A percentile compares a stretch with the other conserved stretches of the same genome.
Evolutionary conservation across 164 flowering plant genomes (phyloP).

Genomic region (Liriodendron chinense): DNA sequence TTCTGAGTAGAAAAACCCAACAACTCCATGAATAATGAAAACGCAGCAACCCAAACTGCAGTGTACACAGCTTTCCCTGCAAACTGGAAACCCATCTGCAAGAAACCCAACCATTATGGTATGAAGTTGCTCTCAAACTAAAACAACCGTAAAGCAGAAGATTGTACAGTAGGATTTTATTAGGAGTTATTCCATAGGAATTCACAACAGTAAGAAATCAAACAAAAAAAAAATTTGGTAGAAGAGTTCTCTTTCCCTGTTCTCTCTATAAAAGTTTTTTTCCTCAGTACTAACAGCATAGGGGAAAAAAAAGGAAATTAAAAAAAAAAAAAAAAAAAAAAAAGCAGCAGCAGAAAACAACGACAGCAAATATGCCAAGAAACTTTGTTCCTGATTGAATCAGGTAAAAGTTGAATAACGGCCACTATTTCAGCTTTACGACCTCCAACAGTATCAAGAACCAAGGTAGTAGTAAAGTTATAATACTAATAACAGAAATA

Average conservation of each 20-base stretch:
- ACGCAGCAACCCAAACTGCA: conserved; percentile 94
- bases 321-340: too few species aligned
- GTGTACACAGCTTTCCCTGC: conserved; percentile 85
- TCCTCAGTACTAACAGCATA: too few species aligned
- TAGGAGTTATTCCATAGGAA: background rate
- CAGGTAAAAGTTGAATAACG: too few species aligned
- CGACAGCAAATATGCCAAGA: too few species aligned
- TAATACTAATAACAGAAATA: too few species aligned
- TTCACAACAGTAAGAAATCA: background rate
- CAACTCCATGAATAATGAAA: conserved; percentile 94
- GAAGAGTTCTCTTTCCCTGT: background rate
- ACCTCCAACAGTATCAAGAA: too few species aligned
- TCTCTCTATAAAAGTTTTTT: too few species aligned
- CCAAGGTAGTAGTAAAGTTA: too few species aligned
- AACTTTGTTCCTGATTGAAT: too few species aligned
- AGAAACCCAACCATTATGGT: conserved; percentile 9
- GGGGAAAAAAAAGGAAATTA: too few species aligned
- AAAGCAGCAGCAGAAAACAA: too few species aligned
- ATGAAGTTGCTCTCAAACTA: background rate
- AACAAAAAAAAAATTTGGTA: background rate
- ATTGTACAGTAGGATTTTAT: background rate
- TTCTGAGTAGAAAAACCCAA: conserved; percentile 95
- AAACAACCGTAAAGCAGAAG: background rate
- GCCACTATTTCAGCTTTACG: too few species aligned
- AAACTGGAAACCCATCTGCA: conserved; percentile 93